These are phyloP conservation scores for Xylaria sp. DNA, from an alignment of 2,329 filamentous ascomycete species.

Conservation along the genomic window DNA sequence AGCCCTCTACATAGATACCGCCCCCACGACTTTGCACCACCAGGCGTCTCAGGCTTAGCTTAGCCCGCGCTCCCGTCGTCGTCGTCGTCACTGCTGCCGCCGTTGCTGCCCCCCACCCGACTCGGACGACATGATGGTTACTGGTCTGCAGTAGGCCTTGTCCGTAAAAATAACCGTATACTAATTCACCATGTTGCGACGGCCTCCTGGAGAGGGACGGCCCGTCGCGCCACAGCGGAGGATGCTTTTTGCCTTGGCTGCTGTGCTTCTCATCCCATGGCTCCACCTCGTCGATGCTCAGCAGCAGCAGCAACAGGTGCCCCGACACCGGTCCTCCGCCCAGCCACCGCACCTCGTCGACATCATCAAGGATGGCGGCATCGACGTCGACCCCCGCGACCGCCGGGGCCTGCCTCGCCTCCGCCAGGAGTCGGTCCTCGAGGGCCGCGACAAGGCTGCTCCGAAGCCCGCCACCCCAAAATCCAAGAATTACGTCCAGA, in stretches of 20 bases:
- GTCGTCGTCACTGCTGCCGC: conserved; percentile 1
- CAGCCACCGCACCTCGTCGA: conserved; percentile 45
- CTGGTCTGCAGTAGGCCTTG: conserved; percentile 14
- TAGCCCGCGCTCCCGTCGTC: background rate
- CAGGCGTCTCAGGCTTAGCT: background rate
- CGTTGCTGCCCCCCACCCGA: background rate
- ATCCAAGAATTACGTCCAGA: conserved; percentile 33
- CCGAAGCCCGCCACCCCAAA: conserved; percentile 45
- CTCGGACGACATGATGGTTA: conserved; percentile 31
- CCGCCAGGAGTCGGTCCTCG: conserved; percentile 42
- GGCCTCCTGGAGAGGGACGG: conserved; percentile 66
- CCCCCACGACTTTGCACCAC: background rate
- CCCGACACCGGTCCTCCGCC: conserved; percentile 42
- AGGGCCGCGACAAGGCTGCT: conserved; percentile 36
- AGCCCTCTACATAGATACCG: background rate
- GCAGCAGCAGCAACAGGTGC: conserved; percentile 62
- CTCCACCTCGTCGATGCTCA: conserved; percentile 64
- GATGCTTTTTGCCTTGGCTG: conserved; percentile 60
- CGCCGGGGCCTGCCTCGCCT: conserved; percentile 36
- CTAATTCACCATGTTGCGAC: conserved; percentile 63
- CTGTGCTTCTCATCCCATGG: conserved; percentile 62
- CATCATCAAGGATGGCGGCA: conserved; percentile 41
- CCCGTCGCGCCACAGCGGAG: conserved; percentile 54
- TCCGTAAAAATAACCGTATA: conserved; percentile 16
- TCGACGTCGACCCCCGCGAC: conserved; percentile 40